A percentile compares a stretch with the other conserved stretches of the same genome.
These are phyloP conservation scores for Vicia villosa DNA, from an alignment of 306 rosid genomes.

Conservation along the genomic window DNA sequence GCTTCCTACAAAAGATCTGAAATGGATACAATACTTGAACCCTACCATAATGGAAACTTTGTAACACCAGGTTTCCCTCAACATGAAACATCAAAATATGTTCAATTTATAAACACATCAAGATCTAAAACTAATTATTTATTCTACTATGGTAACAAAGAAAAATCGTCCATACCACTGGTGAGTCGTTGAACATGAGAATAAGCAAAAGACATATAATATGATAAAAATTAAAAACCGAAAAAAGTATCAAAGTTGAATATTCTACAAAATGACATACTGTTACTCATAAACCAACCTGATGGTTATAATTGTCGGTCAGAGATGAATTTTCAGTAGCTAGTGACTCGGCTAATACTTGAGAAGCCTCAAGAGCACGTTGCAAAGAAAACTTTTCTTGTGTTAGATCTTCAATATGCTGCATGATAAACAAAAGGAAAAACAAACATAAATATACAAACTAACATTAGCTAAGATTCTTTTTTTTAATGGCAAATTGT, in stretches of 20 bases:
- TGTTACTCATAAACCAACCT: constrained; percentile 55
- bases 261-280: constrained; percentile 26
- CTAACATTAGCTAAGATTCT: not conserved
- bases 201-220: constrained; percentile 14
- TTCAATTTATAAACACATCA: not conserved
- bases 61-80: not conserved
- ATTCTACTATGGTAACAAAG: not conserved
- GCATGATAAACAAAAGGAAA: constrained; percentile 34
- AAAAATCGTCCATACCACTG: constrained; percentile 2
- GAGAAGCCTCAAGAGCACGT: constrained; percentile 87
- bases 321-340: constrained; percentile 96
- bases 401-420: constrained; percentile 98
- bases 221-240: constrained; percentile 1
- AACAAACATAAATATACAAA: not conserved
- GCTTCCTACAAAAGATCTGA: not conserved
- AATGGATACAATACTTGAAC: not conserved
- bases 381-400: constrained; percentile 91
- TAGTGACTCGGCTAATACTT: constrained; percentile 76
- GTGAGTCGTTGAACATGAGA: constrained; percentile 22
- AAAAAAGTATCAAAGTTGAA: constrained; percentile 7
- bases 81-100: constrained; percentile 15
- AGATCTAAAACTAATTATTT: not conserved
- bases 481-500: too few species aligned
- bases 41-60: constrained; percentile 1
- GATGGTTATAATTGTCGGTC: constrained; percentile 88